Conservation (phyloP, 805 yeast species). For the Yamadazyma ubonensis region DNA sequence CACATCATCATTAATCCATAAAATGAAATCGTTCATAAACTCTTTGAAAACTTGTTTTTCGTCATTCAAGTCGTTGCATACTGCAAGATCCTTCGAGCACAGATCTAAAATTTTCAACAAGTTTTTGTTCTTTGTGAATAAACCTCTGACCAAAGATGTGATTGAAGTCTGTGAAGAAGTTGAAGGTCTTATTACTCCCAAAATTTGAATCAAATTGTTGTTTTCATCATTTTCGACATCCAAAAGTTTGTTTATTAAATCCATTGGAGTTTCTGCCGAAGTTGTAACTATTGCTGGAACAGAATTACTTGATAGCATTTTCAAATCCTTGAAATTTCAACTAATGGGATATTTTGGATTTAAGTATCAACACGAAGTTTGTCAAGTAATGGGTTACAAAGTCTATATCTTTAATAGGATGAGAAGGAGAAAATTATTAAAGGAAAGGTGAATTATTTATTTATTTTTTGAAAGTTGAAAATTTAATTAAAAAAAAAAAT, state of each 20-base stretch:
- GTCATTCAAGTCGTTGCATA: constrained; percentile 17
- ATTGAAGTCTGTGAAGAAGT: constrained; percentile 24
- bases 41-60: constrained; percentile 29
- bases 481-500: neutral
- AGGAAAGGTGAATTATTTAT: constrained; percentile 6
- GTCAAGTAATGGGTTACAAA: neutral
- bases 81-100: constrained; percentile 5
- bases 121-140: constrained; percentile 35
- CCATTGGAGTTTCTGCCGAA: constrained; percentile 11
- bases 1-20: constrained; percentile 39
- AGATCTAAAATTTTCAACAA: constrained; percentile 12
- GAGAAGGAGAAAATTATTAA: constrained; percentile 1
- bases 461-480: constrained; percentile 1
- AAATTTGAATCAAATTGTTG: constrained; percentile 34
- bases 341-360: neutral
- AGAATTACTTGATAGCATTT: neutral
- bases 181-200: constrained; percentile 33
- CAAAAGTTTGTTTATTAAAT: constrained; percentile 17
- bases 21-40: constrained; percentile 37
- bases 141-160: constrained; percentile 37
- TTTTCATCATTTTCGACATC: constrained; percentile 30
- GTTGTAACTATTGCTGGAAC: constrained; percentile 8
- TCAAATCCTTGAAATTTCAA: neutral
- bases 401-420: constrained; percentile 1
- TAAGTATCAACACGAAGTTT: neutral